Evolutionary conservation across 768 basidiomycete genomes (phyloP), one percentile per base, ranked within the genome.

Genomic region (Pholiota conissans): DNA sequence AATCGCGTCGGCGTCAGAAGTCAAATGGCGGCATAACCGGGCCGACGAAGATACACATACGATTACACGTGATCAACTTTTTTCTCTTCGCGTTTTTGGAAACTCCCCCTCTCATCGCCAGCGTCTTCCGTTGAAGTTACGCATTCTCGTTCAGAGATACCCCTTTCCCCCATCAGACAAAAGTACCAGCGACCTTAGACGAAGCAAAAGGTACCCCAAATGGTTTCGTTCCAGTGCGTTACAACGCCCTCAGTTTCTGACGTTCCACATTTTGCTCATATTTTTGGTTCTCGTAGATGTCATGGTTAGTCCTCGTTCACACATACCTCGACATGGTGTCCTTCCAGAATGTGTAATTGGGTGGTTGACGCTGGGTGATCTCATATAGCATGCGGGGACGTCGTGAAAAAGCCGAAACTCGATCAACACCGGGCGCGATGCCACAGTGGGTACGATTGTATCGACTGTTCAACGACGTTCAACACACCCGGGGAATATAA

Each of bases 341-440:
- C n/a, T n/a, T n/a, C n/a, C n/a, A n/a, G n/a, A n/a, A n/a, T n/a
- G n/a, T n/a, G n/a, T n/a, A n/a, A n/a, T n/a, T n/a, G n/a, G n/a
- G n/a, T n/a, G n/a, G n/a, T n/a, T n/a, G n/a, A n/a, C n/a, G n/a
- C n/a, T n/a, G n/a, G n/a, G 53, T 30, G 11, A 24, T 26, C 46
- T 53, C 58, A 91, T 45, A 52, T 58, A 92, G 92, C 70, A 32
- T 97, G 95, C 70, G 76, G 81, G 51, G 95, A 97, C 63, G 87
- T 93, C 9, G 86, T 96, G 27, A 97, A 93, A 73, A 97, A 97
- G 67, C 95, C 95, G 11, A 94, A 95, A 71, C 81, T 97, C 0
- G 93, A 96, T 71, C 84, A 87, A 67, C 94, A 96, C 65, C 65
- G 79, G 49, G 69, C 65, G 27, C 75, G 80, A 45, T 93, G 90